Conservation (phyloP, 75 land plant genomes). For the Selaginella moellendorffii region DNA sequence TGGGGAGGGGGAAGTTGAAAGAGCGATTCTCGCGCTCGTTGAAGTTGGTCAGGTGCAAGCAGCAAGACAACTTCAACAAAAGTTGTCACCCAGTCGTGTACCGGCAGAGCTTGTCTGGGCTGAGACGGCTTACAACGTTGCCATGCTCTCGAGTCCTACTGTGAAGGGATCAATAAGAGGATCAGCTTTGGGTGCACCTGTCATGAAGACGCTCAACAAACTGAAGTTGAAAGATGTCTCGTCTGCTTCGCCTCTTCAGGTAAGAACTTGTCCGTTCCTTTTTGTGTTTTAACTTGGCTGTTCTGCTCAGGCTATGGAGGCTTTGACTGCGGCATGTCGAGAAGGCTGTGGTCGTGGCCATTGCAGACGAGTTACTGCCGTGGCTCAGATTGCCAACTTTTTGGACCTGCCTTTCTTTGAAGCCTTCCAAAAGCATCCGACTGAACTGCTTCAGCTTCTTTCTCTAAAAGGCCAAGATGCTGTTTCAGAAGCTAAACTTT, state of each 20-base stretch:
- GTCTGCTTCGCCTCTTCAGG: constrained; percentile 31
- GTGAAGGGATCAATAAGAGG: constrained; percentile 24
- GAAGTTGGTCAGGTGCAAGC: constrained; percentile 97
- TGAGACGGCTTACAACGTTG: constrained; percentile 70
- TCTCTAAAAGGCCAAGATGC: constrained; percentile 98
- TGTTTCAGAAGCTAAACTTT: constrained; percentile 72
- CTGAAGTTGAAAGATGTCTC: constrained; percentile 20
- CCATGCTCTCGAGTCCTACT: constrained; percentile 42
- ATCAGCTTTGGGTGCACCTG: constrained; percentile 36
- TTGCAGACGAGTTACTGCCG: constrained; percentile 71
- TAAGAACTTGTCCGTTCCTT: background rate
- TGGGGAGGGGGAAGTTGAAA: constrained; percentile 68
- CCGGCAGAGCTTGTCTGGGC: constrained; percentile 63
- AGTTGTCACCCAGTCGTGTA: constrained; percentile 56
- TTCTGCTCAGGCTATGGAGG: constrained; percentile 49
- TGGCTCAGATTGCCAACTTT: constrained; percentile 69
- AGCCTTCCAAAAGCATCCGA: constrained; percentile 67
- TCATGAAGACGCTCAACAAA: constrained; percentile 36
- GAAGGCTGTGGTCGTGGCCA: constrained; percentile 76
- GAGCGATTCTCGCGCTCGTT: constrained; percentile 77
- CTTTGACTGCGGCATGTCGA: constrained; percentile 35
- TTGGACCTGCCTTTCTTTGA: constrained; percentile 65
- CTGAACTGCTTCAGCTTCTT: constrained; percentile 79
- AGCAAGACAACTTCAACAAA: constrained; percentile 88
- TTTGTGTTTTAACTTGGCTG: background rate